Evolutionary conservation across 2,329 filamentous ascomycete genomes (phyloP).

Genomic region (Pyrenophora graminea): DNA sequence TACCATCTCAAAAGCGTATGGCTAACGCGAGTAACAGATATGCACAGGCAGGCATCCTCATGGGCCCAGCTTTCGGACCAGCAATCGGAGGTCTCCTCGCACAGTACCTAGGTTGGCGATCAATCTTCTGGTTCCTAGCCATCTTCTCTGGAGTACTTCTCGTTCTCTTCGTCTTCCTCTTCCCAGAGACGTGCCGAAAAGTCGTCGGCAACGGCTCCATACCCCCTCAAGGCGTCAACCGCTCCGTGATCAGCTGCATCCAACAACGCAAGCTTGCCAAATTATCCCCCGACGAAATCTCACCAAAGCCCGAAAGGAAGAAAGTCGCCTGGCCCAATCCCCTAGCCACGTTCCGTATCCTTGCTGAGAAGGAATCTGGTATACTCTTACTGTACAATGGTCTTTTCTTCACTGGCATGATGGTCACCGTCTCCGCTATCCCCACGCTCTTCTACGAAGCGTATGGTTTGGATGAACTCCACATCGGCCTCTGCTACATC

Average conservation of each 20-base stretch:
- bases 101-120: slow-evolving; percentile 44
- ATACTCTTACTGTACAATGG: slow-evolving; percentile 40
- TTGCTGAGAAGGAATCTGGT: slow-evolving; percentile 38
- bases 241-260: slow-evolving; percentile 36
- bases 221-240: slow-evolving; percentile 37
- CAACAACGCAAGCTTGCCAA: slow-evolving; percentile 31
- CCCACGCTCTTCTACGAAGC: slow-evolving; percentile 34
- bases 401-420: slow-evolving; percentile 42
- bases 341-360: slow-evolving; percentile 32
- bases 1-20: too few relatives aligned
- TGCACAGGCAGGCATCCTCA: slow-evolving; percentile 59
- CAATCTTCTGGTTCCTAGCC: slow-evolving; percentile 49
- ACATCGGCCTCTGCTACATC: slow-evolving; percentile 40
- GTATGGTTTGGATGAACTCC: slow-evolving; percentile 36
- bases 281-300: not conserved
- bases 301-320: slow-evolving; percentile 13
- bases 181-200: slow-evolving; percentile 51
- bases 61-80: slow-evolving; percentile 41
- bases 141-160: slow-evolving; percentile 48
- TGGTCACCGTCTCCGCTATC: slow-evolving; percentile 33
- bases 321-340: slow-evolving; percentile 35
- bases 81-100: slow-evolving; percentile 41
- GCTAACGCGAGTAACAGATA: slow-evolving; percentile 20
- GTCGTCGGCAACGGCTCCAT: slow-evolving; percentile 50
- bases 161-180: slow-evolving; percentile 43